A percentile compares a stretch with the other conserved stretches of the same genome.
phyloP scores from a whole-genome alignment of 768 basidiomycete genomes.

The Steccherinum ochraceum region DNA sequence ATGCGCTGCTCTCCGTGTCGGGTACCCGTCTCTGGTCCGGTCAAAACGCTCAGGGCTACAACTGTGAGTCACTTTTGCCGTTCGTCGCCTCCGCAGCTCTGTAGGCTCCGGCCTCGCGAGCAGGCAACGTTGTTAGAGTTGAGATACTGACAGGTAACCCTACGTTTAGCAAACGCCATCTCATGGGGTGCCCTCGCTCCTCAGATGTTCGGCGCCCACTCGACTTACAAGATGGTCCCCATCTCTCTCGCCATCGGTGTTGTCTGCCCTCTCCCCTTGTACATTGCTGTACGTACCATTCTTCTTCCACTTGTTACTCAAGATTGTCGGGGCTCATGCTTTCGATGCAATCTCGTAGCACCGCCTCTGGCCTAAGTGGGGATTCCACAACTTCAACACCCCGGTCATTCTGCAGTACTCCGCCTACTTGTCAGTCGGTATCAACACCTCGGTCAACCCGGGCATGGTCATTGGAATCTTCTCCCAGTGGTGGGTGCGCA shows the following conservation, averaged over 20 bases:
- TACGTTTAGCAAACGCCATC: slow-evolving; percentile 29
- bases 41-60: slow-evolving; percentile 45
- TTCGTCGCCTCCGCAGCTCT: neutral
- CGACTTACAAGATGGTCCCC: slow-evolving; percentile 11
- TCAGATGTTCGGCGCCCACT: slow-evolving; percentile 13
- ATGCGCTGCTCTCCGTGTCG: slow-evolving; percentile 40
- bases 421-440: slow-evolving; percentile 47
- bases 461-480: slow-evolving; percentile 39
- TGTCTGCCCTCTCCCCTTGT: slow-evolving; percentile 51
- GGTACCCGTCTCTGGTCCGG: slow-evolving; percentile 49
- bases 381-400: slow-evolving; percentile 43
- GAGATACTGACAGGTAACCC: too few species aligned
- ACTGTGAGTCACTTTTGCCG: slow-evolving; percentile 26
- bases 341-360: slow-evolving; percentile 18
- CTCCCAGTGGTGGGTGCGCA: slow-evolving; percentile 39
- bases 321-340: neutral
- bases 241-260: slow-evolving; percentile 46
- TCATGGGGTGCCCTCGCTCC: slow-evolving; percentile 51
- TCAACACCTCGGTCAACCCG: slow-evolving; percentile 42
- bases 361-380: slow-evolving; percentile 38
- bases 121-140: too few species aligned
- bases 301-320: neutral
- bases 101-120: too few species aligned
- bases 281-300: slow-evolving; percentile 26
- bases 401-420: slow-evolving; percentile 33